Evolutionary conservation across 768 basidiomycete genomes (phyloP).

Genomic region (Rhizopogon sp.): DNA sequence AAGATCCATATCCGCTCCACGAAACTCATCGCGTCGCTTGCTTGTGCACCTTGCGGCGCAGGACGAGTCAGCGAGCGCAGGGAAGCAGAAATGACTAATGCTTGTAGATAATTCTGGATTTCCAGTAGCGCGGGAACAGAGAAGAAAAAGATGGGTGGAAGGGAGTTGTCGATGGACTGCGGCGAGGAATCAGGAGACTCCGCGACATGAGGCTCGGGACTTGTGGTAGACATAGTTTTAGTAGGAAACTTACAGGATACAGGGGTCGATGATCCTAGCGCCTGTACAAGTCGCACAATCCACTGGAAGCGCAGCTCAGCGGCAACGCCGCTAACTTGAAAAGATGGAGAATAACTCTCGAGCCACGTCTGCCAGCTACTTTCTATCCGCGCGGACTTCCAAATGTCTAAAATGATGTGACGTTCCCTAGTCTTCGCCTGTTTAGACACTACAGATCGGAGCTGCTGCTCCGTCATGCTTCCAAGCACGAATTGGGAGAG

Average conservation of each 20-base stretch:
- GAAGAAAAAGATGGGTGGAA: conserved; percentile 69
- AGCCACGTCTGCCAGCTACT: conserved; percentile 23
- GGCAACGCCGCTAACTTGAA: conserved; percentile 9
- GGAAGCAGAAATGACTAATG: conserved; percentile 59
- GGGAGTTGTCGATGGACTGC: conserved; percentile 28
- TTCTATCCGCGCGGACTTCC: conserved; percentile 30
- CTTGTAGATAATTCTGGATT: conserved; percentile 68
- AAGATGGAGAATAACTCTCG: not conserved
- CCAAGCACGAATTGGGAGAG: conserved; percentile 62
- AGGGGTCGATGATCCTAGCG: conserved; percentile 41
- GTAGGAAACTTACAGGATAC: conserved; percentile 27
- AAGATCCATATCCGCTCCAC: conserved; percentile 62
- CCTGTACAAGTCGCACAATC: conserved; percentile 43
- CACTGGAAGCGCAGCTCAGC: conserved; percentile 28
- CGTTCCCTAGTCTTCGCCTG: conserved; percentile 55
- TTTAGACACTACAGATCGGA: conserved; percentile 40
- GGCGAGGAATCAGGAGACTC: conserved; percentile 1
- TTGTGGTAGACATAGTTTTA: conserved; percentile 8
- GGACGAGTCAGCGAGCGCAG: conserved; percentile 52
- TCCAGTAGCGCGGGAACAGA: conserved; percentile 46
- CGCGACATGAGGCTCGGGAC: not conserved
- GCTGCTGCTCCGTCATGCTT: conserved; percentile 59
- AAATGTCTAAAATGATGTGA: conserved; percentile 46
- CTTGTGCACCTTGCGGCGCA: conserved; percentile 3
- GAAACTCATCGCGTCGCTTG: conserved; percentile 32